phyloP scores from a whole-genome alignment of 345 rosid species.

The Acer negundo region DNA sequence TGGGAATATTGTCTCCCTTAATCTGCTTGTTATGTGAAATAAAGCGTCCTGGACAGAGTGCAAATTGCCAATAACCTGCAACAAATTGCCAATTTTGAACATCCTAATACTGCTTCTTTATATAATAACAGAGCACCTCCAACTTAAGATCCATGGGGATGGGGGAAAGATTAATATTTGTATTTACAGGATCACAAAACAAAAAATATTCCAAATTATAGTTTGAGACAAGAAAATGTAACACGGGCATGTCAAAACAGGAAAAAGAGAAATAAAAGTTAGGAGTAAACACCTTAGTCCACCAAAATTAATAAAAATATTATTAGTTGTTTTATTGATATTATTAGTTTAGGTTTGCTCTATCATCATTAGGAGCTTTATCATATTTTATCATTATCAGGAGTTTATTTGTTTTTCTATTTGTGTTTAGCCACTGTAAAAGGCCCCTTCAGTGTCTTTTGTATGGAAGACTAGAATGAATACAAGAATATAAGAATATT shows the following conservation, averaged over 20 bases:
- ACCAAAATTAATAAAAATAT: too few relatives aligned
- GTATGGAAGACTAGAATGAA: too few relatives aligned
- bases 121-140: background rate
- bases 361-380: too few relatives aligned
- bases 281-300: too few relatives aligned
- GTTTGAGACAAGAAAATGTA: background rate
- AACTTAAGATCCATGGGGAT: background rate
- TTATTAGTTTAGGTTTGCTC: too few relatives aligned
- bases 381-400: too few relatives aligned
- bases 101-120: background rate
- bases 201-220: slow-evolving; percentile 4
- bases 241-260: background rate
- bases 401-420: too few relatives aligned
- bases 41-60: slow-evolving; percentile 78
- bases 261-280: background rate
- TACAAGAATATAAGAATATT: too few relatives aligned
- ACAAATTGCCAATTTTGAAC: slow-evolving; percentile 22
- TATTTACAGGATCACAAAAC: background rate
- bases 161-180: too few relatives aligned
- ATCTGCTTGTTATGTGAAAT: slow-evolving; percentile 71
- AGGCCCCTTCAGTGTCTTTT: too few relatives aligned
- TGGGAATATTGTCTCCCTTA: slow-evolving; percentile 68
- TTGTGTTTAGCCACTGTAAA: too few relatives aligned
- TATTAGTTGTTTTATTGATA: too few relatives aligned
- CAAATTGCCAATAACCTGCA: slow-evolving; percentile 67